Conservation (phyloP, 352 stramenopile species). For the Phytophthora foliorum region DNA sequence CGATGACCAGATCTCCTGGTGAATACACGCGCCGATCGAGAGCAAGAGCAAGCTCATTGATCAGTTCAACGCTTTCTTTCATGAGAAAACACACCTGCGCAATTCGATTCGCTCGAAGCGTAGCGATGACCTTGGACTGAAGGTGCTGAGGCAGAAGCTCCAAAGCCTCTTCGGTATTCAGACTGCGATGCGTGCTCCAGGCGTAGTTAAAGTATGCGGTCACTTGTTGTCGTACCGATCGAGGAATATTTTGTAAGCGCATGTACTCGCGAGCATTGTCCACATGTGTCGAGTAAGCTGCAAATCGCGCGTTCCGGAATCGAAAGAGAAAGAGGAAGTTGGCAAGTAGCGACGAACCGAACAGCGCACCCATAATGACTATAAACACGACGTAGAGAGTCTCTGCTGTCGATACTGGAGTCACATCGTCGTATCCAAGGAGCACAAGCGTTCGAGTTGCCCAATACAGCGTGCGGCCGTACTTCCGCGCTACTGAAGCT, state of each 20-base stretch:
- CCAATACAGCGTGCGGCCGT: slow-evolving; percentile 69
- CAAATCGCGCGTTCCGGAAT: slow-evolving; percentile 59
- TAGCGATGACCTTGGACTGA: slow-evolving; percentile 64
- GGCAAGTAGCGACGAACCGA: slow-evolving; percentile 66
- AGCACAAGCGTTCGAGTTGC: slow-evolving; percentile 61
- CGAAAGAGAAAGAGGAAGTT: slow-evolving; percentile 82
- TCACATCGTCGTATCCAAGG: slow-evolving; percentile 75
- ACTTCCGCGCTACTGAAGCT: slow-evolving; percentile 54
- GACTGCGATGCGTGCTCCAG: slow-evolving; percentile 67
- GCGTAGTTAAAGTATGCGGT: slow-evolving; percentile 73
- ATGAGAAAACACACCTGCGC: slow-evolving; percentile 78
- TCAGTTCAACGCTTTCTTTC: slow-evolving; percentile 74
- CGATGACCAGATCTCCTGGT: slow-evolving; percentile 70
- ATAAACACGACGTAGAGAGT: slow-evolving; percentile 61
- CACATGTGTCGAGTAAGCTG: slow-evolving; percentile 64
- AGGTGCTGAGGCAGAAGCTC: slow-evolving; percentile 64
- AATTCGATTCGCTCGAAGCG: slow-evolving; percentile 65
- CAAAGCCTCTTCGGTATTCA: slow-evolving; percentile 68
- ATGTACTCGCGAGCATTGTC: slow-evolving; percentile 82
- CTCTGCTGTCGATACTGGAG: slow-evolving; percentile 60
- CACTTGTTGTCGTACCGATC: slow-evolving; percentile 55
- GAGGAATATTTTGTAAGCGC: slow-evolving; percentile 71
- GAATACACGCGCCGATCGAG: slow-evolving; percentile 64
- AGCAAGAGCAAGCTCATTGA: slow-evolving; percentile 64
- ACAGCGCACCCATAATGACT: slow-evolving; percentile 55